These are phyloP conservation scores for Kwoniella shandongensis DNA, from an alignment of 768 basidiomycete genomes.

Conservation along the genomic window DNA sequence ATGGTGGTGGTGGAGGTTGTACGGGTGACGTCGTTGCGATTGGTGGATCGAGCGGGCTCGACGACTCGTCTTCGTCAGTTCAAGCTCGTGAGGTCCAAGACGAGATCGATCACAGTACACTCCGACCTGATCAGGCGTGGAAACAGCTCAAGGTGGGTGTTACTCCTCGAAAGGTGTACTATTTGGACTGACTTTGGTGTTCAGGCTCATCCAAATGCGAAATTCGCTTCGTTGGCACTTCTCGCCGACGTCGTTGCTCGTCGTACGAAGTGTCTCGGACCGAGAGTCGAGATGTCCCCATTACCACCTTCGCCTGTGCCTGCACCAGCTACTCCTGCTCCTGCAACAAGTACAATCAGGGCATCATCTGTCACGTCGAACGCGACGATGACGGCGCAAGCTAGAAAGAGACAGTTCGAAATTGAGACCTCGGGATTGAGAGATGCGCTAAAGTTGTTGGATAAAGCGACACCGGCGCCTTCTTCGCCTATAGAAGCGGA, in stretches of 20 bases:
- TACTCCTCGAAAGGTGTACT: not conserved
- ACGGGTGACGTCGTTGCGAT: slow-evolving; percentile 15
- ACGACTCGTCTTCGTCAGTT: not conserved
- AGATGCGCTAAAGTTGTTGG: slow-evolving; percentile 44
- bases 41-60: not conserved
- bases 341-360: not conserved
- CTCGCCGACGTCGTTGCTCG: slow-evolving; percentile 52
- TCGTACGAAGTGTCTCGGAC: slow-evolving; percentile 34
- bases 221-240: slow-evolving; percentile 44
- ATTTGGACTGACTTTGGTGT: not conserved
- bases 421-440: slow-evolving; percentile 46
- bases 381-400: not conserved
- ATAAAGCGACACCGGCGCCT: slow-evolving; percentile 28
- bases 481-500: slow-evolving; percentile 16
- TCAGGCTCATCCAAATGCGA: slow-evolving; percentile 51
- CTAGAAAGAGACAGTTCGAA: slow-evolving; percentile 38
- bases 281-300: slow-evolving; percentile 8
- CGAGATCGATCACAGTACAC: slow-evolving; percentile 24
- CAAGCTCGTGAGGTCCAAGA: not conserved
- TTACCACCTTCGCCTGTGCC: slow-evolving; percentile 5
- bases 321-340: not conserved
- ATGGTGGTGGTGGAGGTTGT: slow-evolving; percentile 15
- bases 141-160: slow-evolving; percentile 46
- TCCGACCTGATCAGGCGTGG: slow-evolving; percentile 51
- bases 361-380: not conserved